phyloP scores from a whole-genome alignment of 106 monocot species.

The Iris macrosiphon region DNA sequence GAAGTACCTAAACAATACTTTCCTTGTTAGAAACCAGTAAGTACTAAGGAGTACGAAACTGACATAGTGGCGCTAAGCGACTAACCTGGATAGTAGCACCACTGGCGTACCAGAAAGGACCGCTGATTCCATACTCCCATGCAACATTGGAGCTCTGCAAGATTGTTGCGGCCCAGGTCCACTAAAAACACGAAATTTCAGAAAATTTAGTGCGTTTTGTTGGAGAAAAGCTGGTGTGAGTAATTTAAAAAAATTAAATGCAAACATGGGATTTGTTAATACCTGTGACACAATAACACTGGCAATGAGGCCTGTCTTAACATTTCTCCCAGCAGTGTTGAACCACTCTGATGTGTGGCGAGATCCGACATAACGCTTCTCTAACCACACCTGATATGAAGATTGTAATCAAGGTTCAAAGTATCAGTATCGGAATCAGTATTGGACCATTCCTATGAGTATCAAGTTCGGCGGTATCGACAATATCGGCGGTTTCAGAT shows the following conservation, averaged over 20 bases:
- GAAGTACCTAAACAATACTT: constrained; percentile 49
- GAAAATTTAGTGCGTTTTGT: background rate
- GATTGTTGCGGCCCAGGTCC: constrained; percentile 99
- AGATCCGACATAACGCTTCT: constrained; percentile 89
- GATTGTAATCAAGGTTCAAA: background rate
- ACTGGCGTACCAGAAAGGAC: constrained; percentile 99
- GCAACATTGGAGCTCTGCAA: constrained; percentile 98
- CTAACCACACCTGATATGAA: constrained; percentile 81
- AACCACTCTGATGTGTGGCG: constrained; percentile 98
- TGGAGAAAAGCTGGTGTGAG: background rate
- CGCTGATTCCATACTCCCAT: constrained; percentile 96
- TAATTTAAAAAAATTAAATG: background rate
- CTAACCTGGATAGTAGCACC: constrained; percentile 95
- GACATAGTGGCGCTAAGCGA: background rate
- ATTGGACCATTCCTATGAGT: no score
- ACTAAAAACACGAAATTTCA: constrained; percentile 27
- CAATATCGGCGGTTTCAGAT: no score
- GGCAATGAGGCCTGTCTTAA: constrained; percentile 96
- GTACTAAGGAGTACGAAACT: background rate
- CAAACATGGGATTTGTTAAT: background rate
- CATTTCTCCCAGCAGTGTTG: constrained; percentile 96
- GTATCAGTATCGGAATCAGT: no score
- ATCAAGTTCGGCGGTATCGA: no score
- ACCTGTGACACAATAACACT: constrained; percentile 99
- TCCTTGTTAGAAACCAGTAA: background rate